A percentile compares a stretch with the other conserved stretches of the same genome.
These are phyloP conservation scores for Pyrenula aspistea DNA, from an alignment of 495 filamentous ascomycete species.

Conservation along the genomic window DNA sequence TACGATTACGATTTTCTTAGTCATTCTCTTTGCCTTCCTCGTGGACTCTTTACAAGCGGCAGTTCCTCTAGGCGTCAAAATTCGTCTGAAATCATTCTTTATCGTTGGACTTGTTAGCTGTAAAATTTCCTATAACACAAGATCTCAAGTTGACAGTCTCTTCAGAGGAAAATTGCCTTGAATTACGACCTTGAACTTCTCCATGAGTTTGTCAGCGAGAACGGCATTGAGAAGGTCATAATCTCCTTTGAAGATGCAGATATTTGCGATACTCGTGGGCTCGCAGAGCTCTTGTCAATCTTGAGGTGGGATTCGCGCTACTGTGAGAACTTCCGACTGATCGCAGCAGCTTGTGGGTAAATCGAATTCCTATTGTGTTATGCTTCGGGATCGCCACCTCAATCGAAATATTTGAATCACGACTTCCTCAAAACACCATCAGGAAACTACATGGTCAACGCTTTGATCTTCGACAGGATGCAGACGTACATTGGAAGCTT, in stretches of 20 bases:
- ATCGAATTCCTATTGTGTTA: constrained; percentile 81
- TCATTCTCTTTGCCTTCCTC: too few relatives aligned
- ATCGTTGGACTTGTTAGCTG: too few relatives aligned
- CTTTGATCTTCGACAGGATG: constrained; percentile 73
- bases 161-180: constrained; percentile 60
- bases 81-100: too few relatives aligned
- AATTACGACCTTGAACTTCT: constrained; percentile 87
- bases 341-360: constrained; percentile 60
- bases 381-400: constrained; percentile 87
- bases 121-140: too few relatives aligned
- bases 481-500: constrained; percentile 64
- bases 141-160: constrained; percentile 10
- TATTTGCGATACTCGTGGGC: constrained; percentile 69
- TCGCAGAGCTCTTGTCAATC: constrained; percentile 67
- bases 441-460: constrained; percentile 59
- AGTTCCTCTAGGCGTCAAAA: too few relatives aligned
- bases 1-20: too few relatives aligned
- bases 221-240: constrained; percentile 48
- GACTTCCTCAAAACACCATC: constrained; percentile 64
- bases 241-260: constrained; percentile 85
- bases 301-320: constrained; percentile 45
- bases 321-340: constrained; percentile 3
- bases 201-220: constrained; percentile 45
- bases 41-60: too few relatives aligned
- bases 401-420: constrained; percentile 74